A percentile compares a stretch with the other conserved stretches of the same genome.
Evolutionary conservation across 345 rosid genomes (phyloP).

Genomic region (Ceriops decandra): DNA sequence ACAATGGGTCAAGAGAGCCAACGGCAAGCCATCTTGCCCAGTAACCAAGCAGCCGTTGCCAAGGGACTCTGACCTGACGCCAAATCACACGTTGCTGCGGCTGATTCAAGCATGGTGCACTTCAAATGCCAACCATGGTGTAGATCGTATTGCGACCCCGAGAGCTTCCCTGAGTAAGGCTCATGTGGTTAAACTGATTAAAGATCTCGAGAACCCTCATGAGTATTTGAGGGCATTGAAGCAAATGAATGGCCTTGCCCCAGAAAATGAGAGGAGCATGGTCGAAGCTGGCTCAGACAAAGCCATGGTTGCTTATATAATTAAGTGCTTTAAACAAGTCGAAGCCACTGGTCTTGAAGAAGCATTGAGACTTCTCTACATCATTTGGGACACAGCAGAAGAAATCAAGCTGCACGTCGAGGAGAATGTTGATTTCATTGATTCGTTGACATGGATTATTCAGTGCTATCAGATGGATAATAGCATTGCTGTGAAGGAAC

Average conservation of each 20-base stretch:
- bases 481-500: constrained; percentile 14
- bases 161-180: constrained; percentile 24
- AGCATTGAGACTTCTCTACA: constrained; percentile 33
- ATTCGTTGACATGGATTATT: constrained; percentile 38
- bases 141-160: constrained; percentile 33
- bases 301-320: constrained; percentile 24
- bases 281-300: constrained; percentile 32
- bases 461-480: constrained; percentile 3
- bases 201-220: constrained; percentile 24
- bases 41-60: constrained; percentile 54
- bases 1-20: constrained; percentile 38
- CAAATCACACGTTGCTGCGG: constrained; percentile 46
- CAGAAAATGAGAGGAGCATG: constrained; percentile 34
- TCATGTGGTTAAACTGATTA: constrained; percentile 25
- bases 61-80: constrained; percentile 33
- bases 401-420: constrained; percentile 29
- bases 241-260: constrained; percentile 30
- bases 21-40: constrained; percentile 34
- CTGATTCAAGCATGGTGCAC: constrained; percentile 54
- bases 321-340: constrained; percentile 18
- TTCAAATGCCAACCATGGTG: constrained; percentile 18
- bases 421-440: constrained; percentile 29
- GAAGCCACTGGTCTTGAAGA: constrained; percentile 27
- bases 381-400: constrained; percentile 27
- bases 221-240: constrained; percentile 12